Base-by-base conservation (phyloP, 768 basidiomycete genomes). In the Suillus weaverae region DNA sequence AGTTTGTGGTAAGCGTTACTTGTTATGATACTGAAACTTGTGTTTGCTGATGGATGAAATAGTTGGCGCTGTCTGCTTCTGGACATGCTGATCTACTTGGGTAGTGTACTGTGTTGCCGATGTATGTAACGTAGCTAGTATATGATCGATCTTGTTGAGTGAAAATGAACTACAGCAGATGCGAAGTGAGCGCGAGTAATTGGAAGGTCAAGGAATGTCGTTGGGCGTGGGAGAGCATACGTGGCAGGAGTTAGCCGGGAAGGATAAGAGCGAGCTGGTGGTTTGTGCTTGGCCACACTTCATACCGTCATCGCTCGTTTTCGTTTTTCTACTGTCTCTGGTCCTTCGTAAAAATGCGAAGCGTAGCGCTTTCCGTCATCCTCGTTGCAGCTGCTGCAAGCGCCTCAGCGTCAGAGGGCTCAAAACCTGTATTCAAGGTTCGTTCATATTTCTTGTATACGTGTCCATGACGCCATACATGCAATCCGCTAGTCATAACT, bases 21-120 rank as follows among this genome's bases (percentile, higher is more conserved):
- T 16, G 32, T 48, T 48, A n/a, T 26, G 30, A 2, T 46, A 26
- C 54, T 26, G 61, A 55, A 62, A n/a, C 3, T 30, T 54, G 20
- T 55, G 22, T 55, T 48, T 62, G 63, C 60, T 64, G 41, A 72
- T 13, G 14, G 59, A 16, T 62, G 4, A 18, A 71, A 48, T 70
- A 96, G 93, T 86, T 97, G 57, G 96, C 95, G 10, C 81, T 98
- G 67, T 95, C 95, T 63, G 95, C 96, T 22, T 95, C 94, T 53
- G 96, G 95, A n/a, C 95, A 97, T 78, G 94, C 91, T 38, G 95
- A 98, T 77, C 78, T 97, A 68, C 83, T 97, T 62, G 92, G 94
- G 59, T 86, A 79, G 72, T 79, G 63, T 73, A 69, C 63, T 46
- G 62, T 60, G 26, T 16, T 55, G 56, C 62, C 57, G 18, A 62